phyloP scores from a whole-genome alignment of 768 basidiomycete genomes.

The Trichaptum fuscoviolaceum region DNA sequence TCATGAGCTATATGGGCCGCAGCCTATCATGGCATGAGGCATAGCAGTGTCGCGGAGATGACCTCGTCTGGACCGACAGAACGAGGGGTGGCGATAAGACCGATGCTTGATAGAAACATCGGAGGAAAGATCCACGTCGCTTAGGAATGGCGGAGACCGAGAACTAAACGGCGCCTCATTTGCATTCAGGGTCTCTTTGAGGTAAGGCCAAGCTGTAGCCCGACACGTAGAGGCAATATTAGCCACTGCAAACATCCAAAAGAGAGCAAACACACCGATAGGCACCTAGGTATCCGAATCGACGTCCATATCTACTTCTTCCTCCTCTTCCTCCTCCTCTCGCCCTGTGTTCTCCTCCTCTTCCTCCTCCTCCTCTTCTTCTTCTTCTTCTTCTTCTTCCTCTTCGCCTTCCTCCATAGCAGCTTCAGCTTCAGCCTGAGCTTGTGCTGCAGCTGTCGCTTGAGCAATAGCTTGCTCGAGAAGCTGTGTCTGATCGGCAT shows the following conservation, averaged over 20 bases:
- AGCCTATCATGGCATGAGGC: no score
- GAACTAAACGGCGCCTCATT: no score
- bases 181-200: no score
- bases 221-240: neutral
- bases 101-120: no score
- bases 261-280: neutral
- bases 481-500: slow-evolving; percentile 64
- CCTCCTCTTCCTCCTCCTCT: neutral
- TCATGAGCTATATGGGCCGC: no score
- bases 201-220: neutral
- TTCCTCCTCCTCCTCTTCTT: slow-evolving; percentile 41
- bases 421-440: slow-evolving; percentile 75
- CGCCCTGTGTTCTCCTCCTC: slow-evolving; percentile 22
- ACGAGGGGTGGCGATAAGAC: no score
- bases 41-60: no score
- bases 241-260: neutral
- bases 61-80: no score
- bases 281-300: neutral
- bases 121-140: no score
- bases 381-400: slow-evolving; percentile 39
- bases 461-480: slow-evolving; percentile 71
- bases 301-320: neutral
- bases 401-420: slow-evolving; percentile 69
- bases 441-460: slow-evolving; percentile 69
- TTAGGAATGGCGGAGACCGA: no score